Evolutionary conservation across 192 early-diverging fungal genomes (phyloP), one percentile per base, ranked within the genome.

Genomic region (Spinellus fusiger): DNA sequence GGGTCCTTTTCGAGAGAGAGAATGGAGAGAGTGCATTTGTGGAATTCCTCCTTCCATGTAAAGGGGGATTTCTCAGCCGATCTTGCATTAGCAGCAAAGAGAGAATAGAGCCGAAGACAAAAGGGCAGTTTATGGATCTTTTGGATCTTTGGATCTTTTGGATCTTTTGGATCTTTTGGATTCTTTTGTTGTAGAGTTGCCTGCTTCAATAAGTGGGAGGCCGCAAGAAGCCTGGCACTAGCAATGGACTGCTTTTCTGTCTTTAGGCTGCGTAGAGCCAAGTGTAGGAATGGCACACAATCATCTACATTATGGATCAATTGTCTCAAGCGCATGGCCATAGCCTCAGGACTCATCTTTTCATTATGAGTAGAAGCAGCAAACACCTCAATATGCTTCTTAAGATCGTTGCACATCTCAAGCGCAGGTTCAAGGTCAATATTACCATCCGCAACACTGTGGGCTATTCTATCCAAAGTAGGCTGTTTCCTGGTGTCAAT

Each of bases 21-120:
- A 23, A 79, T 48, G 3, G 47, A 56, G 12, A 73, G 76, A 10
- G 66, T 68, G 51, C 77, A 78, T 61, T 84, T 82, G 12, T 71
- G 77, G 54, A 78, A 84, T 54, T 92, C 90, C 65, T 92, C 90
- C 62, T 90, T 89, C 90, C 90, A 92, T 2, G 89, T 91, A 54
- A 82, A 86, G 16, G 88, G 87, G 5, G 59, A 47, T 26, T 89
- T 87, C 4, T 65, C 49, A 31, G 70, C 73, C 5, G 78, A 65
- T 55, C 88, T 61, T 0, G 85, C 78, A 7, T 85, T 86, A 0
- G 75, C 82, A 7, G 77, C 67, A 67, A 92, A 92, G 59, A 91
- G 59, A 3, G 79, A 84, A 65, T 89, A 92, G 28, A 92, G 62
- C 3, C 74, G 80, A 18, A 86, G 57, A 0, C 54, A 56, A 62